These are phyloP conservation scores for Multifurca ochricompacta DNA, from an alignment of 768 basidiomycete genomes.

Conservation along the genomic window DNA sequence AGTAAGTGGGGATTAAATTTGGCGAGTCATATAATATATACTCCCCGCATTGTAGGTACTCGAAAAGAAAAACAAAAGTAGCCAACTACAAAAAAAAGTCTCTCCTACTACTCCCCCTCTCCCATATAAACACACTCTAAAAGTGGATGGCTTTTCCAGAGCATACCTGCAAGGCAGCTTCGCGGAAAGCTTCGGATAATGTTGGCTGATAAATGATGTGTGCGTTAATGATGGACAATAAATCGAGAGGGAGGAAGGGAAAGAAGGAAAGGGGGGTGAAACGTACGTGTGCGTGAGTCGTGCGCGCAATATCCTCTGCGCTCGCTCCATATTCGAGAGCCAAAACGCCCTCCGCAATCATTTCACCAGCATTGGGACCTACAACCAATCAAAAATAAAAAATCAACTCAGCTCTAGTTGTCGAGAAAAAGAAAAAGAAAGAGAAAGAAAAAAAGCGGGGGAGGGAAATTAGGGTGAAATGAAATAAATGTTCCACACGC, in stretches of 20 bases:
- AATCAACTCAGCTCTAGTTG: neutral
- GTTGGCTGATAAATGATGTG: conserved; percentile 55
- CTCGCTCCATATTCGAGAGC: conserved; percentile 95
- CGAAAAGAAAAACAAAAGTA: neutral
- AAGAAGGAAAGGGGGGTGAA: conserved; percentile 12
- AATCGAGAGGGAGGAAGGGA: too few species aligned
- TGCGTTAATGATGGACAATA: too few species aligned
- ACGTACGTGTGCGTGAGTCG: conserved; percentile 86
- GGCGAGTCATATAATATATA: neutral
- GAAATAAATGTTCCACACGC: conserved; percentile 19
- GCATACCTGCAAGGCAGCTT: conserved; percentile 84
- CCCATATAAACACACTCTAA: too few species aligned
- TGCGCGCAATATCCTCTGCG: conserved; percentile 88
- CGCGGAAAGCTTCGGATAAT: conserved; percentile 90
- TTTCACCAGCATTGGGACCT: conserved; percentile 93
- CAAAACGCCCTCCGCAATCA: conserved; percentile 84
- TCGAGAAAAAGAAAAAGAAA: too few species aligned
- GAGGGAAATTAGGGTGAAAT: too few species aligned
- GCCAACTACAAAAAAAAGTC: neutral
- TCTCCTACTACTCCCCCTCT: too few species aligned
- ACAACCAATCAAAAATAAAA: neutral
- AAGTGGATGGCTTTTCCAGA: conserved; percentile 74
- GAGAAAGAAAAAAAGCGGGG: too few species aligned
- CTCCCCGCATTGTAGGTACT: neutral
- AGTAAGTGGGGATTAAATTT: neutral